Evolutionary conservation across 305 asterid genomes (phyloP).

Genomic region (Galium porrigens): DNA sequence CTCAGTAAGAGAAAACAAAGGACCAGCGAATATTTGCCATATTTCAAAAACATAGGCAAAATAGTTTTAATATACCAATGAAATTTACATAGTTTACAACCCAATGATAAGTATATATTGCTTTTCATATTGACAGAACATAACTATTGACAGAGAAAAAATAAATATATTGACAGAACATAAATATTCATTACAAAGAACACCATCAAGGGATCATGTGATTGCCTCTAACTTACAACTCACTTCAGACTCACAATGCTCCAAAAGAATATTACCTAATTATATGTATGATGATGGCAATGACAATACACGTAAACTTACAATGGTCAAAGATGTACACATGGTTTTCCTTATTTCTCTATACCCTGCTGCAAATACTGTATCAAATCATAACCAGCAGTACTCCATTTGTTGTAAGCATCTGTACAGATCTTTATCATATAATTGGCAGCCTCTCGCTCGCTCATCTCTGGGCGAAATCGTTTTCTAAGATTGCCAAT

Average conservation of each 20-base stretch:
- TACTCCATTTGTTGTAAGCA: constrained; percentile 90
- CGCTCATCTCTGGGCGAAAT: constrained; percentile 92
- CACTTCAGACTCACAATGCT: constrained; percentile 1
- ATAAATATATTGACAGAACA: constrained; percentile 1
- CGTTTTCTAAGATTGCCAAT: constrained; percentile 92
- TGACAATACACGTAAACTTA: neutral
- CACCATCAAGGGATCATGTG: neutral
- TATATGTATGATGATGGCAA: neutral
- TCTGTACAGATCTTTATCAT: constrained; percentile 81
- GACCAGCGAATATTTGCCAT: neutral
- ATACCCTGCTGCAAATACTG: constrained; percentile 96
- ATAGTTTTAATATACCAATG: too few relatives aligned
- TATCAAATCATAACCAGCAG: constrained; percentile 89
- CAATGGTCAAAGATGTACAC: constrained; percentile 2
- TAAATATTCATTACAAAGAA: neutral
- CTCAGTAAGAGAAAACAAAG: too few relatives aligned
- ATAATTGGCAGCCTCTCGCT: constrained; percentile 89
- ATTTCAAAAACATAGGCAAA: too few relatives aligned
- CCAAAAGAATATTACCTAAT: neutral
- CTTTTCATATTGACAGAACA: too few relatives aligned
- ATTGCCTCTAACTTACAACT: neutral
- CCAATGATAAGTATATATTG: neutral
- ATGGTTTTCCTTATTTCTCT: constrained; percentile 46
- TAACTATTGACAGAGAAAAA: neutral
- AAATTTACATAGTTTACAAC: neutral